Base-by-base conservation (phyloP, 192 early-diverging fungal species). In the Backusella parvicylindrica region DNA sequence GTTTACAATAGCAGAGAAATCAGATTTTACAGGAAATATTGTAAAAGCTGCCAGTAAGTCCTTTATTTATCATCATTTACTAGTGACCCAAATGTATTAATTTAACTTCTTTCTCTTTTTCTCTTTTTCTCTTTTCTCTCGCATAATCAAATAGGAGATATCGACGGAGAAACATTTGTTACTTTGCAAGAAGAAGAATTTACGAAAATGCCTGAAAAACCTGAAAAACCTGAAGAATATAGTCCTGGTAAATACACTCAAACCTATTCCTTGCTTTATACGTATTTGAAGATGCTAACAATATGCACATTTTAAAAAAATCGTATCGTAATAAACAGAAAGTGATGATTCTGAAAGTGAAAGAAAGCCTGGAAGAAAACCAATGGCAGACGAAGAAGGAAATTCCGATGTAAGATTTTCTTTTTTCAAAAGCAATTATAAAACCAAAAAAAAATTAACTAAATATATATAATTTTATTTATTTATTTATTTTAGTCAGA, bases 121-220 rank as follows among this genome's bases (percentile, higher is more conserved):
- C 36, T 68, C 1, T 38, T 13, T 69, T 40, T 41, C 15, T 26
- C 12, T 15, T 69, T 69, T 13, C 23, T 9, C 16, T 35, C 40
- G n/a, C 31, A 67, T 35, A n/a, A 67, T 35, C 11, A 37, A n/a
- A 23, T 41, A 69, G 68, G 37, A 37, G 68, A 69, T 41, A 69
- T 28, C 37, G 38, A 33, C 38, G 68, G 68, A 40, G 68, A 69
- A 41, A 69, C 35, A n/a, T 69, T 23, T 69, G 26, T 69, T 69
- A 69, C 68, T 41, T 41, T 69, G 37, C 68, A 69, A 41, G 37
- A 69, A 43, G 68, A 69, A 41, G 68, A 69, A 26, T 69, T 37
- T 41, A 41, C 38, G 15, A 28, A 40, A 11, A 16, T 41, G n/a
- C 8, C 37, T 16, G 23, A 26, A 69, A 26, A 26, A 28, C 8